These are phyloP conservation scores for Fusarium verrucosum DNA, from an alignment of 2,329 filamentous ascomycete species.

Conservation along the genomic window DNA sequence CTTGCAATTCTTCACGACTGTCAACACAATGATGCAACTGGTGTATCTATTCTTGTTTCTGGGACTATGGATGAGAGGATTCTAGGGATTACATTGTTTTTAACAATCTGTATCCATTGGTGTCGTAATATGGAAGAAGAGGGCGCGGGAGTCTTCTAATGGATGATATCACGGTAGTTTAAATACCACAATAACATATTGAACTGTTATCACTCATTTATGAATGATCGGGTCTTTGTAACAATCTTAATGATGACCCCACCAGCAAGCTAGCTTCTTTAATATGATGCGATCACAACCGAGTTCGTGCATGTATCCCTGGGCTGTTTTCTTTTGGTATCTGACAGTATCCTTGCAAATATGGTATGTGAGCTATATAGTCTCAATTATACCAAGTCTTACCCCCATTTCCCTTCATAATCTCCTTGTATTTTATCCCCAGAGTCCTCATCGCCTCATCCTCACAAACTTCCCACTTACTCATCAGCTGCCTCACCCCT, in stretches of 20 bases:
- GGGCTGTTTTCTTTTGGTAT: background rate
- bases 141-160: constrained; percentile 28
- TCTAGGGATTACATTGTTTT: constrained; percentile 1
- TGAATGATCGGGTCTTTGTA: background rate
- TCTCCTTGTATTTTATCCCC: background rate
- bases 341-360: too few species aligned
- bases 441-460: constrained; percentile 13
- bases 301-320: background rate
- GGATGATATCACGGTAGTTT: constrained; percentile 31
- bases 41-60: background rate
- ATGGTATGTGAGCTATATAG: background rate
- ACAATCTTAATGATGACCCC: too few species aligned
- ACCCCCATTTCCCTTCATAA: background rate
- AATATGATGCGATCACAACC: background rate
- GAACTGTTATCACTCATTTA: background rate
- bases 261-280: too few species aligned
- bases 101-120: constrained; percentile 28
- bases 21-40: background rate
- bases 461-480: constrained; percentile 13
- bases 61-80: background rate
- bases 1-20: background rate
- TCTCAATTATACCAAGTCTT: constrained; percentile 5
- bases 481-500: constrained; percentile 11
- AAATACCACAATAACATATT: constrained; percentile 16
- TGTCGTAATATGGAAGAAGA: constrained; percentile 21